Evolutionary conservation across 306 rosid genomes (phyloP), one percentile per base, ranked within the genome.

Genomic region (Aeschynomene evenia): DNA sequence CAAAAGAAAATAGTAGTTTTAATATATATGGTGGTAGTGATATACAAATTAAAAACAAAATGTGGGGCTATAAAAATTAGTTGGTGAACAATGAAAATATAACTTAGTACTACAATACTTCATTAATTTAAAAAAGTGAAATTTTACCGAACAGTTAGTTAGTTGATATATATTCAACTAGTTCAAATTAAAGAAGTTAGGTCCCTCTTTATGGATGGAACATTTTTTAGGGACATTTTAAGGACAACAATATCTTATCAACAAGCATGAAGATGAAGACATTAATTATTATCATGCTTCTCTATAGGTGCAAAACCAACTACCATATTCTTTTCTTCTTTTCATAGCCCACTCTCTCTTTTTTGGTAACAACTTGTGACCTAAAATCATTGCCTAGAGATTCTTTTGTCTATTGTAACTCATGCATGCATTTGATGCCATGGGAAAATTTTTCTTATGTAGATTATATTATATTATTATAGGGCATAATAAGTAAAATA

Each of bases 301-400:
- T 22, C n/a, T n/a, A n/a, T n/a, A 36, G 6, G 16, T 36, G 51
- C 58, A 57, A 58, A 58, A 20, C 39, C 68, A 58, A 19, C 29
- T 1, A 24, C 51, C 69, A 67, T 16, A 66, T 46, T 66, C 46
- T 67, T 75, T 67, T 50, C 75, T 68, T 75, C 55, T 67, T 45
- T 58, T 45, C 26, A 45, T 34, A n/a, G 15, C 62, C 62, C 20
- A n/a, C 40, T 24, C 36, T 37, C 7, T 14, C 8, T 26, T 50
- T 28, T 11, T 8, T 1, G 57, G 57, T 40, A 45, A 61, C 43
- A 49, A 39, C 16, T 57, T n/a, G 73, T 20, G 51, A 19, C 61
- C 70, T 43, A 46, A 70, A 55, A 61, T 71, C 42, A 36, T 58
- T 10, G 7, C 56, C 48, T 63, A 39, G 63, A 48, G 56, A 63